Evolutionary conservation across 768 basidiomycete genomes (phyloP), one percentile per base, ranked within the genome.

Genomic region (Gautieria morchelliformis): DNA sequence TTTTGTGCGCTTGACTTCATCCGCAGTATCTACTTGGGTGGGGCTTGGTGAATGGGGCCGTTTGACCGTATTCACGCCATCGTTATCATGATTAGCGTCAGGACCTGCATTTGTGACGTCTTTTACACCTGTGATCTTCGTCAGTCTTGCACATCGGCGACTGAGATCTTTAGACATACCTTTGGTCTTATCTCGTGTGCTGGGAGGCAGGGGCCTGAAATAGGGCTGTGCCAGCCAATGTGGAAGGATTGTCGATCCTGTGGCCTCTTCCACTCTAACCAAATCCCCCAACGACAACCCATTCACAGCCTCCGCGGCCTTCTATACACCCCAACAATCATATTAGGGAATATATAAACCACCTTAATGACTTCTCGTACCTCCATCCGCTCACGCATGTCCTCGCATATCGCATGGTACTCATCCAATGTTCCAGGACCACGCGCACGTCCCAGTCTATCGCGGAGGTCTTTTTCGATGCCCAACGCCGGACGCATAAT

Each of bases 141-240:
- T 7, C n/a, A 24, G 14, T 7, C 27, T 6, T 20, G 14, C 32
- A 46, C 22, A n/a, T 8, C 10, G 22, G 22, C 1, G 30, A 42
- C 12, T 8, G 20, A 24, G 22, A 41, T 19, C 5, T 27, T 46
- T n/a, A 22, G n/a, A 35, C 53, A n/a, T 24, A 35, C 56, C 4
- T 12, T 57, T 57, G 19, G 19, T 27, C 11, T 50, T 57, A 24
- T n/a, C 45, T 48, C 40, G 49, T 33, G 52, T 14, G 4, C 52
- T 41, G 5, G 63, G 56, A 3, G 66, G 67, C 5, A 65, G 60
- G 3, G 79, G 76, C 8, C 85, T 73, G 60, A 86, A 76, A 63
- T 86, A 82, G 1, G 88, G 87, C 65, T 91, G 88, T 12, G 80
- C 78, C 20, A 85, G 73, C 81, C 85, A 89, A 63, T 82, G 78